Evolutionary conservation across 1,284 basidiomycete genomes (phyloP).

Genomic region (Puccinia coronata): DNA sequence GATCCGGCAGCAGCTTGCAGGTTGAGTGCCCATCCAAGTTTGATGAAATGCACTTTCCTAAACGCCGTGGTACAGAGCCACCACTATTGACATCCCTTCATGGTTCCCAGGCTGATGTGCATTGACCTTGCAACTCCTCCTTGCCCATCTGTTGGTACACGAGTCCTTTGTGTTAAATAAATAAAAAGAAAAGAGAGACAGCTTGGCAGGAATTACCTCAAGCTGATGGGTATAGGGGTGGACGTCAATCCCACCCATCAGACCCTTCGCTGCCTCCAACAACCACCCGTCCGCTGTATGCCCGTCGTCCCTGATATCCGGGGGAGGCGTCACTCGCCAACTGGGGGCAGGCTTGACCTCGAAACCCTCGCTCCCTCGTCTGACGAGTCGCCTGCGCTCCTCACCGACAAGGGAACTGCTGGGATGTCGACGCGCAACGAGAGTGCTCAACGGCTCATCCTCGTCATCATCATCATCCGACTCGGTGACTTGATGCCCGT

Average conservation of each 20-base stretch:
- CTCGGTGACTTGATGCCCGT: not conserved
- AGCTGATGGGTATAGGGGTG: too few species aligned
- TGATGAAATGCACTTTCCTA: too few species aligned
- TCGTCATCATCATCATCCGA: not conserved
- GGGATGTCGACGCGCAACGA: slow-evolving; percentile 13
- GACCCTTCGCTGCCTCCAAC: slow-evolving; percentile 40
- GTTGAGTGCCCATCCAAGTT: too few species aligned
- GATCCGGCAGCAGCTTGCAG: too few species aligned
- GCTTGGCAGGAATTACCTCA: too few species aligned
- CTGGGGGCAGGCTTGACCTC: slow-evolving; percentile 64
- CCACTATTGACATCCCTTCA: too few species aligned
- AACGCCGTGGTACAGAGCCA: too few species aligned
- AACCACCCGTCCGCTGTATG: not conserved
- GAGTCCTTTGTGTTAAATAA: too few species aligned
- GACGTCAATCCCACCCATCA: slow-evolving; percentile 45
- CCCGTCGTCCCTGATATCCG: not conserved
- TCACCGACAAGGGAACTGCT: not conserved
- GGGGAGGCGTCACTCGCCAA: slow-evolving; percentile 1
- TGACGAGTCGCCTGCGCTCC: slow-evolving; percentile 57
- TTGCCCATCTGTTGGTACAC: too few species aligned
- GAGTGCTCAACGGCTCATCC: slow-evolving; percentile 14
- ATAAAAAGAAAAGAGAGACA: too few species aligned
- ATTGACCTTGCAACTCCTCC: too few species aligned
- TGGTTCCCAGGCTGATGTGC: too few species aligned
- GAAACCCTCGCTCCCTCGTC: slow-evolving; percentile 75